Conservation (phyloP, 2,329 filamentous ascomycete species). For the Leptographium galeiforme region DNA sequence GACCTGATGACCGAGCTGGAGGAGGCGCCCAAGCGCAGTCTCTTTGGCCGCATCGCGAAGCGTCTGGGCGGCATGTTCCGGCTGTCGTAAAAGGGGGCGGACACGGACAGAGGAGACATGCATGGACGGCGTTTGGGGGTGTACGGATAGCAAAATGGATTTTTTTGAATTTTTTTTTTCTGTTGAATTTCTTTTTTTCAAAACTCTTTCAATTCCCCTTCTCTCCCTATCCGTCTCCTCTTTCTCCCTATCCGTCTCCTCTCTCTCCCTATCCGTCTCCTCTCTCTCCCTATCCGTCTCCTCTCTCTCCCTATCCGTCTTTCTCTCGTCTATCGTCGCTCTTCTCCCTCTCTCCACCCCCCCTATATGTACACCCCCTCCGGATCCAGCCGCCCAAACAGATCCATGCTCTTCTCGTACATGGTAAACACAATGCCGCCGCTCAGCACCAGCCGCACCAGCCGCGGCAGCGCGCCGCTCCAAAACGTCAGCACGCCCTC, state of each 20-base stretch:
- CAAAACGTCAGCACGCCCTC: slow-evolving; percentile 86
- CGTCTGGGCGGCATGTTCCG: slow-evolving; percentile 46
- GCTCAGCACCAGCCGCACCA: slow-evolving; percentile 76
- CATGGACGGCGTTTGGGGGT: background rate
- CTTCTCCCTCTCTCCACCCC: background rate
- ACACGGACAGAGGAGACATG: background rate
- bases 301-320: background rate
- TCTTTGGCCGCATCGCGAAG: slow-evolving; percentile 37
- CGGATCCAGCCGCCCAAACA: slow-evolving; percentile 69
- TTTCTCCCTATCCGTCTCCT: background rate
- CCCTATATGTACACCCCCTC: slow-evolving; percentile 58
- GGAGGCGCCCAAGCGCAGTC: slow-evolving; percentile 44
- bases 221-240: background rate
- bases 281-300: no score
- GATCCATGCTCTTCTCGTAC: slow-evolving; percentile 93
- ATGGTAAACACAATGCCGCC: slow-evolving; percentile 97
- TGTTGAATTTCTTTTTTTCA: background rate
- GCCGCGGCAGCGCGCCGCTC: slow-evolving; percentile 78
- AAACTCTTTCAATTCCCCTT: no score
- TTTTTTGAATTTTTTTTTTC: background rate
- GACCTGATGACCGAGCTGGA: slow-evolving; percentile 50
- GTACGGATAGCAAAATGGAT: background rate
- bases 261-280: background rate
- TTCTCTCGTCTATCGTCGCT: background rate
- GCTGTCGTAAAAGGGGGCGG: slow-evolving; percentile 25